A percentile compares a stretch with the other conserved stretches of the same genome.
These are phyloP conservation scores for Pittosporum tobira DNA, from an alignment of 129 eudicot species.

Conservation along the genomic window DNA sequence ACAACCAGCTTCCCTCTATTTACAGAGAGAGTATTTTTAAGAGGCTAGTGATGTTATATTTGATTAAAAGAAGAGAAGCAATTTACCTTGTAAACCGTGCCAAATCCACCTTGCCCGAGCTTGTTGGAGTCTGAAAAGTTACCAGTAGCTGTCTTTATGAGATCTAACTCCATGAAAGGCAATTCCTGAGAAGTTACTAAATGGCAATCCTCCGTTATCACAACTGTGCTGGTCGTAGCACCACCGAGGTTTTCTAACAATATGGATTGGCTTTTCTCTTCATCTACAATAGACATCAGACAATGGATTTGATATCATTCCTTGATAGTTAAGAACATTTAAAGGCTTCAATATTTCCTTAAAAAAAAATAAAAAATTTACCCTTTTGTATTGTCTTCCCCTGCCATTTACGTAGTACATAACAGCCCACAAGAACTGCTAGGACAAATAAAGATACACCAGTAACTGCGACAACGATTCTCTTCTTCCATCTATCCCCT, in stretches of 20 bases:
- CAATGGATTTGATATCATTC: not conserved
- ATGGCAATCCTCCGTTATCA: not conserved
- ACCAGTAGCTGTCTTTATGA: conserved; percentile 15
- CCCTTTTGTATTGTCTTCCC: not conserved
- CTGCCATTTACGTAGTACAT: not conserved
- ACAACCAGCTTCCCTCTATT: not conserved
- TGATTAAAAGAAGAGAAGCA: not conserved
- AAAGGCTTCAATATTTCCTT: too few relatives aligned
- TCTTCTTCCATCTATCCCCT: not conserved
- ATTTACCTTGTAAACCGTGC: conserved; percentile 20
- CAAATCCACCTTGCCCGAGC: conserved; percentile 28
- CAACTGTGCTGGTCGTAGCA: not conserved
- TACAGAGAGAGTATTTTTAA: too few relatives aligned
- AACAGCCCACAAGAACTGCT: conserved; percentile 3
- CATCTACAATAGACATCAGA: not conserved
- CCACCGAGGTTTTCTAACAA: not conserved
- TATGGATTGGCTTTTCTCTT: not conserved
- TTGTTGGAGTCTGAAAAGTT: conserved; percentile 15
- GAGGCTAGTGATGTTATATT: not conserved
- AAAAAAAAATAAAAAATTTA: not conserved
- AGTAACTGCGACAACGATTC: not conserved
- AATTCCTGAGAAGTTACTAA: not conserved
- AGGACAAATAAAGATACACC: not conserved
- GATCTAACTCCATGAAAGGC: conserved; percentile 10
- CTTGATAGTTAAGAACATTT: not conserved